phyloP scores from a whole-genome alignment of 176 grass and related monocot genomes.

The Lolium perenne region DNA sequence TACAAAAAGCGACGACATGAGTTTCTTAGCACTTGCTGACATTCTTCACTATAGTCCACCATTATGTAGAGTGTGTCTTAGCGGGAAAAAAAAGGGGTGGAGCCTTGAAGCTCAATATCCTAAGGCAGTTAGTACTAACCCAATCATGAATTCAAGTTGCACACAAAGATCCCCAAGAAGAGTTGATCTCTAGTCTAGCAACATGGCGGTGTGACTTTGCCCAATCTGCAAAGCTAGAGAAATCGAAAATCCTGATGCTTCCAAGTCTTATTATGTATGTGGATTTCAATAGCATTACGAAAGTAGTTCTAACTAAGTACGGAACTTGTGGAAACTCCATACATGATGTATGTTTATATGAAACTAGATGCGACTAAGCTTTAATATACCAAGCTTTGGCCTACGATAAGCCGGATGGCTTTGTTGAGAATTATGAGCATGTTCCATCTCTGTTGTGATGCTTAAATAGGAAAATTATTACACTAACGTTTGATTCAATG shows the following conservation, averaged over 20 bases:
- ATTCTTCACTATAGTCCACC: too few relatives aligned
- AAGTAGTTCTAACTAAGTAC: not conserved
- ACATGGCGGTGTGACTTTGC: not conserved
- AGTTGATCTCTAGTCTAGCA: not conserved
- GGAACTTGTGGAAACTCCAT: not conserved
- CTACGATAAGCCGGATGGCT: not conserved
- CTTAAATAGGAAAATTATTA: not conserved
- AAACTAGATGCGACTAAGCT: not conserved
- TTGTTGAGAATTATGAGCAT: not conserved
- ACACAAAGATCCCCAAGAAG: rapidly evolving
- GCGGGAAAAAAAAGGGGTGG: not conserved
- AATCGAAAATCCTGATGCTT: not conserved
- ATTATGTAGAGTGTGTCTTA: not conserved
- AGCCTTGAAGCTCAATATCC: not conserved
- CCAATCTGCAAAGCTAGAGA: too few relatives aligned
- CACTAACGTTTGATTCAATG: not conserved
- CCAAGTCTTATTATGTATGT: not conserved
- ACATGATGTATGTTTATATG: not conserved
- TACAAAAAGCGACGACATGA: too few relatives aligned
- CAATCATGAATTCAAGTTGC: not conserved
- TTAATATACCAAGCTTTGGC: not conserved
- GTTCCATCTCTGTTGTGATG: not conserved
- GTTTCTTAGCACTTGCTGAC: too few relatives aligned
- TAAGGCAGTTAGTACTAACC: not conserved
- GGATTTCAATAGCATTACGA: not conserved